These are phyloP conservation scores for Pyrrhoderma lamaoense DNA, from an alignment of 1,284 basidiomycete species.

Conservation along the genomic window DNA sequence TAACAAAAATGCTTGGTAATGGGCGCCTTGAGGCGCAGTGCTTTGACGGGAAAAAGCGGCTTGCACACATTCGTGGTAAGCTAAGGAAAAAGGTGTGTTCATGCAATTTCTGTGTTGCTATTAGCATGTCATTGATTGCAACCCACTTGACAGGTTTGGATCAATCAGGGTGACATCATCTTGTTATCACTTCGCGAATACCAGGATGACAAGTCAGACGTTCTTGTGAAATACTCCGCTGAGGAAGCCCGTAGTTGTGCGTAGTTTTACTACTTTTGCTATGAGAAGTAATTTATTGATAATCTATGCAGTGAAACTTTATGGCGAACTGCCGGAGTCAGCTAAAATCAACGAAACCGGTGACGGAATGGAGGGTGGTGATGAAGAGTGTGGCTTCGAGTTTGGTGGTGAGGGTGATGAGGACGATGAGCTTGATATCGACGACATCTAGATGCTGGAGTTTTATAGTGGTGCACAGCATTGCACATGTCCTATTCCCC, in stretches of 20 bases:
- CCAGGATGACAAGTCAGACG: slow-evolving; percentile 99
- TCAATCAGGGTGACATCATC: slow-evolving; percentile 98
- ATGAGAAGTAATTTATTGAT: neutral
- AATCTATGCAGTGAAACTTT: slow-evolving; percentile 72
- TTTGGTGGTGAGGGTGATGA: slow-evolving; percentile 73
- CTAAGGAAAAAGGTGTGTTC: slow-evolving; percentile 93
- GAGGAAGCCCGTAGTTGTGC: slow-evolving; percentile 84
- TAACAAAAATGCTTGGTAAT: slow-evolving; percentile 98
- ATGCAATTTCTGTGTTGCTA: neutral
- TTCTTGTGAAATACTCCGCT: slow-evolving; percentile 98
- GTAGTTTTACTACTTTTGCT: slow-evolving; percentile 25
- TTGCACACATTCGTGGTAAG: slow-evolving; percentile 98
- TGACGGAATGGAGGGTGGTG: slow-evolving; percentile 68
- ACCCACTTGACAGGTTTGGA: slow-evolving; percentile 77
- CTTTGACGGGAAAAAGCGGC: slow-evolving; percentile 97
- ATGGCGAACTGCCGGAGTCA: slow-evolving; percentile 95
- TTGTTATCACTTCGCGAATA: slow-evolving; percentile 96
- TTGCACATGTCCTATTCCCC: neutral
- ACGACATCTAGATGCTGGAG: slow-evolving; percentile 54
- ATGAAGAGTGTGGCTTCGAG: slow-evolving; percentile 75
- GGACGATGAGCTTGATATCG: slow-evolving; percentile 49
- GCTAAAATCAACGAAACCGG: slow-evolving; percentile 99
- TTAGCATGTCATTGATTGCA: slow-evolving; percentile 2
- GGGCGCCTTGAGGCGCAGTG: slow-evolving; percentile 95
- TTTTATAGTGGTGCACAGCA: neutral